A percentile compares a stretch with the other conserved stretches of the same genome.
Evolutionary conservation across 495 filamentous ascomycete genomes (phyloP).

Genomic region (Talaromyces trachyspermus): DNA sequence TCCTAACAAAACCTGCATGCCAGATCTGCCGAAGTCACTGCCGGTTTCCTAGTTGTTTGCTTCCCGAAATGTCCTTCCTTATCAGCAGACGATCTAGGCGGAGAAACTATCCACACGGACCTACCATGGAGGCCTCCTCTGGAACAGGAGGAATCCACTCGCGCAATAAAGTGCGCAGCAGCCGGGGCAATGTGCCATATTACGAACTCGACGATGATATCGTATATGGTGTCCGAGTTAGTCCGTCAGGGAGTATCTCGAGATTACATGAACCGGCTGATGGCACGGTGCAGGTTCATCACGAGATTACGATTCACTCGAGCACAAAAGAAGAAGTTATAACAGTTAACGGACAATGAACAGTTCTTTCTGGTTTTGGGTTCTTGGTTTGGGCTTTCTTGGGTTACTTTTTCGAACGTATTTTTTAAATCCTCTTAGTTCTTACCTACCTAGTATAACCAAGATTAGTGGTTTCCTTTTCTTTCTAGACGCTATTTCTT

Average conservation of each 20-base stretch:
- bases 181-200: slow-evolving; percentile 3
- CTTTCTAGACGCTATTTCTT: too few species aligned
- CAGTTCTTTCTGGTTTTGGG: background rate
- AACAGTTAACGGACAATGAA: background rate
- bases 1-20: background rate
- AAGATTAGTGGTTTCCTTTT: too few species aligned
- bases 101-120: background rate
- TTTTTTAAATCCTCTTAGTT: too few species aligned
- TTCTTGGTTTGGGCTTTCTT: background rate
- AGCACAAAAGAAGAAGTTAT: slow-evolving; percentile 6
- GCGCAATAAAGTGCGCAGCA: slow-evolving; percentile 3
- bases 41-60: slow-evolving; percentile 9
- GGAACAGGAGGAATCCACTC: background rate
- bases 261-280: slow-evolving; percentile 8
- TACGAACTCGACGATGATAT: slow-evolving; percentile 10
- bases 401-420: background rate
- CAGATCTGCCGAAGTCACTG: slow-evolving; percentile 9
- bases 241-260: slow-evolving; percentile 6
- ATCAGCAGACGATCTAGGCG: background rate
- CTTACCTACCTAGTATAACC: too few species aligned
- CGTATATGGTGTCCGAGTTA: slow-evolving; percentile 7
- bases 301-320: slow-evolving; percentile 7
- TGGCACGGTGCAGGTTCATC: slow-evolving; percentile 8
- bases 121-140: background rate
- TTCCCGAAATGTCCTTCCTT: slow-evolving; percentile 10